Evolutionary conservation across 83 land plant species (phyloP).

Genomic region (Isoetes engelmannii): DNA sequence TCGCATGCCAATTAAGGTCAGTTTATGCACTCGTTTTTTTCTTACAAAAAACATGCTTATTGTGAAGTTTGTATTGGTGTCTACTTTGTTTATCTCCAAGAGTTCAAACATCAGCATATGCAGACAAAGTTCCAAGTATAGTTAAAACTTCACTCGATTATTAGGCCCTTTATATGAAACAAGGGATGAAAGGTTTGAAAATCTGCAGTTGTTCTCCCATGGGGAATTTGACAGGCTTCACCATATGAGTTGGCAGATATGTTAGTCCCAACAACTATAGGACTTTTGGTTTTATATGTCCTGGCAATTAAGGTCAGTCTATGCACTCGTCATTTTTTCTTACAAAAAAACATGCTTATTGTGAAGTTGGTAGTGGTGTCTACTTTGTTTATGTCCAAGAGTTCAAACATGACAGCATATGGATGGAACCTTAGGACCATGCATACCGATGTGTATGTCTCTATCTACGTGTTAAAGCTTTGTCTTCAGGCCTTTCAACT

Average conservation of each 20-base stretch:
- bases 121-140: background rate
- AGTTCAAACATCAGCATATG: background rate
- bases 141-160: background rate
- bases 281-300: background rate
- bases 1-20: constrained; percentile 59
- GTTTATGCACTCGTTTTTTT: background rate
- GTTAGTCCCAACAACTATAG: background rate
- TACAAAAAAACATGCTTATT: no score
- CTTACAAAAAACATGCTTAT: background rate
- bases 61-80: background rate
- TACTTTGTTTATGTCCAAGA: background rate
- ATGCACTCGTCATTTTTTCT: background rate
- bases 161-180: background rate
- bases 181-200: background rate
- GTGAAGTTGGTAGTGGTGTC: background rate
- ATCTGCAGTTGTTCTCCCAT: background rate
- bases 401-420: background rate
- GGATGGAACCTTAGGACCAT: background rate
- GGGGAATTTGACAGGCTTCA: no score
- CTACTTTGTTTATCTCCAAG: no score
- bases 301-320: background rate
- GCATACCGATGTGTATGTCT: background rate
- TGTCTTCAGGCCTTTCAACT: background rate
- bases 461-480: background rate
- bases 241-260: no score